Evolutionary conservation across 148 eudicot genomes (phyloP).

Genomic region (Silene conica): DNA sequence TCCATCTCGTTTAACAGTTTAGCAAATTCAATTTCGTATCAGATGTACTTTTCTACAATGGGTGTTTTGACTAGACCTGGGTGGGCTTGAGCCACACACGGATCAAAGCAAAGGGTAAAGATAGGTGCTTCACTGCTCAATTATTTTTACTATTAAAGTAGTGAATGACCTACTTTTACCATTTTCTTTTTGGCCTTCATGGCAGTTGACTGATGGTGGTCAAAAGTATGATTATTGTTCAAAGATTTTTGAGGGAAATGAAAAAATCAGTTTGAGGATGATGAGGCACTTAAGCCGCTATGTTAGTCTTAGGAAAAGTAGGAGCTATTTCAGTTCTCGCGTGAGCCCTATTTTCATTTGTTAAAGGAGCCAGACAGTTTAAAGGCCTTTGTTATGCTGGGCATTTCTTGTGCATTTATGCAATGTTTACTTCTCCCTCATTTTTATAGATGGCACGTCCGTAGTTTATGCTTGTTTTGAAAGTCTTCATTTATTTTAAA

Average conservation of each 20-base stretch:
- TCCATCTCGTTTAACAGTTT: background rate
- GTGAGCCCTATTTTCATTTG: background rate
- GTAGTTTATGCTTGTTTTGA: background rate
- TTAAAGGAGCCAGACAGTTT: background rate
- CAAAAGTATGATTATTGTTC: background rate
- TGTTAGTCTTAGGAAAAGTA: background rate
- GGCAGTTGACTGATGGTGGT: background rate
- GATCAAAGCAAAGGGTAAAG: background rate
- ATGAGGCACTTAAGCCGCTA: background rate
- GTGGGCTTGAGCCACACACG: background rate
- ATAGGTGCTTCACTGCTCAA: background rate
- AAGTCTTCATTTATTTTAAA: background rate
- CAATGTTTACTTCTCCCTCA: background rate
- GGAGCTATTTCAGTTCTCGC: background rate
- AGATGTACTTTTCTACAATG: background rate
- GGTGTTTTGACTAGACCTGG: background rate
- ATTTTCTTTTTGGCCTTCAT: slow-evolving; percentile 1
- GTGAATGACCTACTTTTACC: background rate
- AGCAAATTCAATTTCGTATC: background rate
- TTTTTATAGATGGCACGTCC: background rate
- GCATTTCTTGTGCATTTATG: background rate
- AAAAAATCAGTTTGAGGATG: too few species aligned
- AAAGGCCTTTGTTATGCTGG: background rate
- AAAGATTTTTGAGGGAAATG: too few species aligned
- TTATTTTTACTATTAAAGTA: background rate